Base-by-base conservation (phyloP, 257 asterid species). In the Anisodus tanguticus region DNA sequence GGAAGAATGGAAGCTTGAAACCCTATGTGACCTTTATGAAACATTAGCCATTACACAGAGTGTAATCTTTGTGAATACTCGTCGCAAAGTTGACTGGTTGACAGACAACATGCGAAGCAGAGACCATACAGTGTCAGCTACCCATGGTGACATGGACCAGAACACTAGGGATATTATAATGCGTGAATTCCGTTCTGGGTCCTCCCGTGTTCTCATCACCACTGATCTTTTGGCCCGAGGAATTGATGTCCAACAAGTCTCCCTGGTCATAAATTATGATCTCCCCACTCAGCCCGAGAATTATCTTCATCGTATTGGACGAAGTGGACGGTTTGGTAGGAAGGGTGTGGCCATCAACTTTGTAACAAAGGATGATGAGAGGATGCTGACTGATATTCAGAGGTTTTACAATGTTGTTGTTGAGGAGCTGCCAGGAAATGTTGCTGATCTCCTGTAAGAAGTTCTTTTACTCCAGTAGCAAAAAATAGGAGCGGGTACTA, bases 181-280 rank as follows among this genome's bases (percentile, higher is more conserved):
- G 86, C 86, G 86, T 37, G 86, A 83, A 72, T 83, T 83, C 60
- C 81, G 86, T 10, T 83, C 86, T 57, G 86, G 82, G 8, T 55
- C 82, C 22, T 83, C 86, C 54, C 82, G 86, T 37, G 86, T 83
- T 54, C 86, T 83, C 63, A 83, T 83, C 58, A 83, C 86, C 3
- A 83, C 86, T 39, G 86, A 83, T 83, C 82, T 83, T 13, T 83
- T 83, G 82, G 86, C 86, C 47, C 39, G 86, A 16, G 86, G 86
- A 53, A 83, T 83, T 37, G 86, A 83, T 72, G 82, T 83, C 31
- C 86, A 83, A 51, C 86, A 83, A 54, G 86, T 83, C 8, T 83
- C 86, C 31, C 86, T 71, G 9, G 86, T 83, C 5, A 83, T 83
- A 57, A 83, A 83, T 60, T 83, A 55, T 83, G 66, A 59, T 59